Evolutionary conservation across 257 asterid species (phyloP), one percentile per base, ranked within the genome.

Genomic region (Paraleonurus japonicus): DNA sequence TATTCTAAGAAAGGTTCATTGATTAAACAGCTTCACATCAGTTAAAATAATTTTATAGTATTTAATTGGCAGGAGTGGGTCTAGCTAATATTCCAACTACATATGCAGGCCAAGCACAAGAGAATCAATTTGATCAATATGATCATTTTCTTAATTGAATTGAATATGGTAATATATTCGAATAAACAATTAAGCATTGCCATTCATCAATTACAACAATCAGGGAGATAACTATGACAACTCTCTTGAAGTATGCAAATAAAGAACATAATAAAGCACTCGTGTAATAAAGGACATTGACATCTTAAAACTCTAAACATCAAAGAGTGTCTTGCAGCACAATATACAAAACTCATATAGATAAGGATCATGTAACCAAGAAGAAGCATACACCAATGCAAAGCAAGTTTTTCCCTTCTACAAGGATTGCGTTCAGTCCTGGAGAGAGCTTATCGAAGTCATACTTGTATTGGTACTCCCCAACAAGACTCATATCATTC

Each of bases 401-500:
- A 63, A 66, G 82, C 75, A 82, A 67, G 9, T 71, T 73, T 62
- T 78, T 76, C 82, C 69, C 84, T 81, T 88, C 90, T 7, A 83
- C 92, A 72, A 89, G 72, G 66, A 92, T 84, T 11, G 87, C 95
- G 61, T 87, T 90, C 73, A 89, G 72, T 67, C 79, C 84, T 60
- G 97, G 96, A 65, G 96, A 78, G 65, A 88, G 74, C 74, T 77
- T 88, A 59, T 78, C 97, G 47, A 84, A 92, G 74, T 92, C 90
- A 82, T 88, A 92, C 83, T 77, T 79, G 58, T 79, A 77, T 37
- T 80, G 80, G 72, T 81, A 85, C 55, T 87, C 90, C 78, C 81
- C 92, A 67, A 88, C 85, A 68, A 92, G 89, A 85, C 96, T 95
- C 99, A 95, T 95, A 74, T 88, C 96, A 82, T 84, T 87, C 73